Evolutionary conservation across 202 grass and related monocot genomes (phyloP).

Genomic region (Elaeis oleifera): DNA sequence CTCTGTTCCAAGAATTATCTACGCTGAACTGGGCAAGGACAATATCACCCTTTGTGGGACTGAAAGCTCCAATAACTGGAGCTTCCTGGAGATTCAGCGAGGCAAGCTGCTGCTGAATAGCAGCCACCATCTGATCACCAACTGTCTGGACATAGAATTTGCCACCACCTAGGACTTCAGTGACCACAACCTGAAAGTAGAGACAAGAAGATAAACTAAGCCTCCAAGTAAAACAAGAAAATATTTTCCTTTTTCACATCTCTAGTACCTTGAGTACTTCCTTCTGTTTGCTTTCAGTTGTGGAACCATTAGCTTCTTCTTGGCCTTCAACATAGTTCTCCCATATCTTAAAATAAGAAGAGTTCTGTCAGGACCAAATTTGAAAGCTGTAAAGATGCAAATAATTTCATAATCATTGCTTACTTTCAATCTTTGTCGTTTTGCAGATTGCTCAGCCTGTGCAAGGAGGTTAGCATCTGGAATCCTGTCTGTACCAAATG

Average conservation of each 20-base stretch:
- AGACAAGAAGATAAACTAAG: constrained; percentile 2
- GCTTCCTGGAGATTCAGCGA: constrained; percentile 75
- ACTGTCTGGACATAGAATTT: constrained; percentile 95
- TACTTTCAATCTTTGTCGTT: constrained; percentile 85
- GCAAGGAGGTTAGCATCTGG: constrained; percentile 57
- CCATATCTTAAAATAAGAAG: constrained; percentile 56
- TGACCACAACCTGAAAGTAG: constrained; percentile 55
- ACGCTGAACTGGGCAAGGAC: constrained; percentile 78
- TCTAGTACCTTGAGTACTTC: constrained; percentile 79
- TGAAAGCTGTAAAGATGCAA: neutral
- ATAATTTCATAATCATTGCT: neutral
- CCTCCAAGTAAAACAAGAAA: constrained; percentile 8
- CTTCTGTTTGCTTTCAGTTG: constrained; percentile 66
- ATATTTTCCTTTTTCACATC: neutral
- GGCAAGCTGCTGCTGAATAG: constrained; percentile 84
- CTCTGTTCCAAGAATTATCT: constrained; percentile 97
- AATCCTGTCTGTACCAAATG: constrained; percentile 74
- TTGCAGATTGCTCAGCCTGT: constrained; percentile 77
- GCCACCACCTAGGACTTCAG: constrained; percentile 81
- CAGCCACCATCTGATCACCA: constrained; percentile 69
- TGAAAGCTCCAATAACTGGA: constrained; percentile 82
- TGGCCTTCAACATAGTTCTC: constrained; percentile 90
- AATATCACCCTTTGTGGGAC: constrained; percentile 79
- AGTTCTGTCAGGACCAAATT: constrained; percentile 7
- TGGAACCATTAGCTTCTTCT: constrained; percentile 60